Evolutionary conservation across 2,329 filamentous ascomycete species (phyloP).

Genomic region (Tolypocladium album): DNA sequence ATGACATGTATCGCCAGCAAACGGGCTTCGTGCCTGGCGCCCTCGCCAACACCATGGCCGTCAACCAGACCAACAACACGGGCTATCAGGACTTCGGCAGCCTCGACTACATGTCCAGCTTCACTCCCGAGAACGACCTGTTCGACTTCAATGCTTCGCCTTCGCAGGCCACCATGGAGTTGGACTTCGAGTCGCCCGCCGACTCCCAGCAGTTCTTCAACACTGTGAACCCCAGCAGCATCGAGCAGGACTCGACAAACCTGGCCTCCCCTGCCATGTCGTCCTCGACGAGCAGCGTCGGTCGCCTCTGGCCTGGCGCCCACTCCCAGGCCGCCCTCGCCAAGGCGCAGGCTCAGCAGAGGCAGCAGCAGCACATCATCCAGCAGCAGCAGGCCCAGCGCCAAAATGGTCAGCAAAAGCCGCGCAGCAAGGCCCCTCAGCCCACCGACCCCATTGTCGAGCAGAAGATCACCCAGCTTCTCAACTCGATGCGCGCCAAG

Average conservation of each 20-base stretch:
- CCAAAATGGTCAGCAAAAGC: constrained; percentile 34
- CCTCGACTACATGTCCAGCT: constrained; percentile 42
- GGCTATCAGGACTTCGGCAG: constrained; percentile 40
- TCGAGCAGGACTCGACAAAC: constrained; percentile 48
- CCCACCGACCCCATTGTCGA: constrained; percentile 64
- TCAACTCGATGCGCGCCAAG: constrained; percentile 85
- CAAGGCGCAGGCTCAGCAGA: constrained; percentile 60
- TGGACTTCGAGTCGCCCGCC: constrained; percentile 36
- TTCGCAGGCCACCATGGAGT: constrained; percentile 52
- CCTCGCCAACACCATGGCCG: constrained; percentile 65
- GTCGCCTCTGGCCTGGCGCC: constrained; percentile 84
- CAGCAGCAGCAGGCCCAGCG: constrained; percentile 34
- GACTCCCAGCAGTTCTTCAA: constrained; percentile 56
- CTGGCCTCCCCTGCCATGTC: constrained; percentile 32
- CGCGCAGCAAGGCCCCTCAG: constrained; percentile 39
- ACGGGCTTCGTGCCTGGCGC: constrained; percentile 84
- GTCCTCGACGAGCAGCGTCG: constrained; percentile 44
- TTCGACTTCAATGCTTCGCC: constrained; percentile 65
- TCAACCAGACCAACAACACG: constrained; percentile 53
- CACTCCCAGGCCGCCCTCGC: constrained; percentile 79
- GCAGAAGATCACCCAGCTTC: constrained; percentile 85
- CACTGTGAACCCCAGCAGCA: constrained; percentile 61
- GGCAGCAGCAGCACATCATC: constrained; percentile 37
- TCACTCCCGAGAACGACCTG: constrained; percentile 51
- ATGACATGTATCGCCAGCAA: constrained; percentile 91